Evolutionary conservation across 2,329 filamentous ascomycete species (phyloP), one percentile per base, ranked within the genome.

Genomic region (Penicillium sp.): DNA sequence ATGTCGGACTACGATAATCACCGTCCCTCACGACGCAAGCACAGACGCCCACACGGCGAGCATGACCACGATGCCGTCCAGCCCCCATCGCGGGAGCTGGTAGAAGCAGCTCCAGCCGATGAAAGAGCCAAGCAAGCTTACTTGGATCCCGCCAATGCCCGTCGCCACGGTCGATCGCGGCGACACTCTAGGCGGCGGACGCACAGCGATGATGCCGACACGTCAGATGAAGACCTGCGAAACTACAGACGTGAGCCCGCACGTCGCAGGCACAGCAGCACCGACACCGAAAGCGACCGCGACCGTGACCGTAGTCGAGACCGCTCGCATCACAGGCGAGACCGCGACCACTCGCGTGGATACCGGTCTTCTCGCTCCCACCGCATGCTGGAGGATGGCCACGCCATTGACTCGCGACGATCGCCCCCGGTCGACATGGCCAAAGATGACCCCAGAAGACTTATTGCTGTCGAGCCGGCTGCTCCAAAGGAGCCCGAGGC

Each of bases 401-500:
- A 54, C 6, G 27, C 56, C 4, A 60, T 49, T n/a, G 63, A 66
- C 9, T 55, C 57, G 10, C 64, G 63, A 39, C 63, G 53, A n/a
- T 63, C 61, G 19, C 61, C 57, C 6, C 50, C 61, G 11, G 19
- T 25, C 45, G 65, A 58, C 50, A 62, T 52, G 41, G 21, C 43
- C 49, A 64, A 52, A 34, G 69, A 71, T 13, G 61, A 64, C 9
- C 27, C 57, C 11, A 66, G 61, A 39, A 75, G 65, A 63, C 60
- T 57, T 31, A 61, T 64, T 52, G 66, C 57, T 47, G 71, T 65
- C 19, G 73, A 69, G 4, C 64, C 63, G 16, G 62, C 61, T 10
- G 47, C 56, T 4, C 55, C 62, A 3, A 77, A 80, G 21, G 87
- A 90, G 19, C 82, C 83, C 40, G 89, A 90, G 62, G 83, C 85